Evolutionary conservation across 2,329 filamentous ascomycete species (phyloP).

Genomic region (Beauveria varroae): DNA sequence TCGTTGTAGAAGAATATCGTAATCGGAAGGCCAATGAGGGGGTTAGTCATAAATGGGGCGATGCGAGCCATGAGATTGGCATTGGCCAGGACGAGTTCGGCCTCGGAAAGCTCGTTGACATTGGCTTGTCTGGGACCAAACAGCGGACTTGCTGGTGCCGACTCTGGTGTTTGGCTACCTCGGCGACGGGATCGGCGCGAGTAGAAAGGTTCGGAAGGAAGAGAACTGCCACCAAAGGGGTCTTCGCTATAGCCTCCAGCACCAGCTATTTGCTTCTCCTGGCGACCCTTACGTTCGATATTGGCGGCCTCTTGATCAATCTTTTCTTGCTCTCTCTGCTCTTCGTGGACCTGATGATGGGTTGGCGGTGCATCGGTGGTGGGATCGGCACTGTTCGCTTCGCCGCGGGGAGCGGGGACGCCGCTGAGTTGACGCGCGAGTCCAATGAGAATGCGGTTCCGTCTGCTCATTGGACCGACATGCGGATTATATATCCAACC

Average conservation of each 20-base stretch:
- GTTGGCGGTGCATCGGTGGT: constrained; percentile 16
- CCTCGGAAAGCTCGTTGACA: constrained; percentile 57
- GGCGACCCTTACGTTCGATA: constrained; percentile 64
- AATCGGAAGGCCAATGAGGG: constrained; percentile 67
- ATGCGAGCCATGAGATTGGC: constrained; percentile 80
- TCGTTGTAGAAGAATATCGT: constrained; percentile 96
- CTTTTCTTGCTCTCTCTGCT: constrained; percentile 50
- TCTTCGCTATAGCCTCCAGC: constrained; percentile 68
- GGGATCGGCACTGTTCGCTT: constrained; percentile 20
- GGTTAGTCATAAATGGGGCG: constrained; percentile 82
- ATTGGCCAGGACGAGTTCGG: constrained; percentile 74
- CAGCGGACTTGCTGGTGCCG: constrained; percentile 36
- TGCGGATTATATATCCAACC: constrained; percentile 93
- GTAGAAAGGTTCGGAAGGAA: constrained; percentile 25
- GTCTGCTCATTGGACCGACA: constrained; percentile 73
- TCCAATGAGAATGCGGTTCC: constrained; percentile 79
- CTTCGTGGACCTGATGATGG: constrained; percentile 32
- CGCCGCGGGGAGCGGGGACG: constrained; percentile 59
- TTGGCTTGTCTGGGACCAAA: constrained; percentile 31
- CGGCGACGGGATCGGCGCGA: constrained; percentile 20
- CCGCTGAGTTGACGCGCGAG: constrained; percentile 83
- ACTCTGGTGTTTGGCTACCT: constrained; percentile 29
- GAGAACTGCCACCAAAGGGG: constrained; percentile 38
- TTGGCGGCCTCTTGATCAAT: constrained; percentile 69
- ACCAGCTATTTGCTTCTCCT: constrained; percentile 62